These are phyloP conservation scores for Exophiala xenobiotica DNA, from an alignment of 2,329 filamentous ascomycete species.

Conservation along the genomic window DNA sequence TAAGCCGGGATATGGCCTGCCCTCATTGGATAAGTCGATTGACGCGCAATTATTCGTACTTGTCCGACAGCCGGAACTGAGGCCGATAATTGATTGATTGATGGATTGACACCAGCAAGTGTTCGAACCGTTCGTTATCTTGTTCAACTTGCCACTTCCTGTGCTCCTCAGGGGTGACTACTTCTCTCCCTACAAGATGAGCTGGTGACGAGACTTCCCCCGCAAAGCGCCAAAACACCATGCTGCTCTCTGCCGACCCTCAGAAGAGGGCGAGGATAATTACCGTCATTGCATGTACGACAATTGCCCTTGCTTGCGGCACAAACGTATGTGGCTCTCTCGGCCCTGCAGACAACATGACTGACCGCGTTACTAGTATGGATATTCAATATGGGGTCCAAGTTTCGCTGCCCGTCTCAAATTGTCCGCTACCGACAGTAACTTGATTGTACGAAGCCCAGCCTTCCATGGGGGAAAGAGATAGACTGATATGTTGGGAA, in stretches of 20 bases:
- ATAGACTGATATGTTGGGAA: slow-evolving; percentile 34
- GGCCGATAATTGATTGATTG: slow-evolving; percentile 1
- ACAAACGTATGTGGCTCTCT: slow-evolving; percentile 69
- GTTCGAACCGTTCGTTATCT: slow-evolving; percentile 1
- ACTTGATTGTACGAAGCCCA: slow-evolving; percentile 69
- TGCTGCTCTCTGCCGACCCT: slow-evolving; percentile 23
- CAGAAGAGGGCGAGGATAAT: slow-evolving; percentile 62
- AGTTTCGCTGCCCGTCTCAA: slow-evolving; percentile 86
- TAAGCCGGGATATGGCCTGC: background rate
- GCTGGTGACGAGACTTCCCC: slow-evolving; percentile 1
- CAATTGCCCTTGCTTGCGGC: slow-evolving; percentile 84
- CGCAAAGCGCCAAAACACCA: slow-evolving; percentile 1
- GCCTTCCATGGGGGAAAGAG: slow-evolving; percentile 4
- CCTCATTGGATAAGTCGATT: background rate
- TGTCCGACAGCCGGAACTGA: background rate
- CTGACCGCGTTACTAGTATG: slow-evolving; percentile 64
- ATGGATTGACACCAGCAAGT: background rate
- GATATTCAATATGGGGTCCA: slow-evolving; percentile 95
- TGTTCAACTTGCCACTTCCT: background rate
- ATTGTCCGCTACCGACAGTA: slow-evolving; percentile 88
- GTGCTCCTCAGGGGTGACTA: background rate
- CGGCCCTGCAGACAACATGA: too few species aligned
- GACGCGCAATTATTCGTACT: too few species aligned
- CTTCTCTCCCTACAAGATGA: slow-evolving; percentile 9
- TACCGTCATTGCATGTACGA: slow-evolving; percentile 80